phyloP scores from a whole-genome alignment of 345 rosid species.

The Euphorbia peplus region DNA sequence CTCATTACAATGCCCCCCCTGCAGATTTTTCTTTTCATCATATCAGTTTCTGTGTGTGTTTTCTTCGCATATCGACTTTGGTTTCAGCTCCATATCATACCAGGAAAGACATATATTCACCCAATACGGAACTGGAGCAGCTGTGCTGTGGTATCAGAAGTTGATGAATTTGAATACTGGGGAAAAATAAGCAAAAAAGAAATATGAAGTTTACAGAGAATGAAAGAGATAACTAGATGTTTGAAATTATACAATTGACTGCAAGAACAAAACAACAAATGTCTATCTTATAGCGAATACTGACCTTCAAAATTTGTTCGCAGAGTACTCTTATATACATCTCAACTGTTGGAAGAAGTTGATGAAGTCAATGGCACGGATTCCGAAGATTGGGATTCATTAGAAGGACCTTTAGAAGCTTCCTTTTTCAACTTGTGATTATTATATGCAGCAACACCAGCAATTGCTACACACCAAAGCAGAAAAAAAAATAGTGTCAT shows the following conservation, averaged over 20 bases:
- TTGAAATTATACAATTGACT: not conserved
- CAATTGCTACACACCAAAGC: constrained; percentile 56
- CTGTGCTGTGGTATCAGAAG: constrained; percentile 7
- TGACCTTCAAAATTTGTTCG: constrained; percentile 27
- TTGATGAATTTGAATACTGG: not conserved
- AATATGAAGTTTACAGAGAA: not conserved
- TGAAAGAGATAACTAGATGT: not conserved
- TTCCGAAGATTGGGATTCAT: constrained; percentile 37
- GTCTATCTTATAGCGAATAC: not conserved
- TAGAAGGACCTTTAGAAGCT: constrained; percentile 45
- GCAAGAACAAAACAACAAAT: not conserved
- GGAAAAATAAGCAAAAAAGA: not conserved
- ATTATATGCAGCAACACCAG: constrained; percentile 95
- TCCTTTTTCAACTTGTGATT: constrained; percentile 85
- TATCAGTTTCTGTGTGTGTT: constrained; percentile 15
- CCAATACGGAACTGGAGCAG: constrained; percentile 18
- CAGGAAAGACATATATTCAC: not conserved
- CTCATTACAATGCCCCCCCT: constrained; percentile 7
- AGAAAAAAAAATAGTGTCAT: not conserved
- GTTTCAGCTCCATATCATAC: constrained; percentile 20
- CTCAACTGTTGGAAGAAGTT: constrained; percentile 36
- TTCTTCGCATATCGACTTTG: not conserved
- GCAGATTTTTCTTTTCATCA: constrained; percentile 6
- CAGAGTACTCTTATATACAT: not conserved
- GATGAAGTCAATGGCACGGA: constrained; percentile 40